Base-by-base conservation (phyloP, 2,329 filamentous ascomycete genomes). In the Neonectria sp. region DNA sequence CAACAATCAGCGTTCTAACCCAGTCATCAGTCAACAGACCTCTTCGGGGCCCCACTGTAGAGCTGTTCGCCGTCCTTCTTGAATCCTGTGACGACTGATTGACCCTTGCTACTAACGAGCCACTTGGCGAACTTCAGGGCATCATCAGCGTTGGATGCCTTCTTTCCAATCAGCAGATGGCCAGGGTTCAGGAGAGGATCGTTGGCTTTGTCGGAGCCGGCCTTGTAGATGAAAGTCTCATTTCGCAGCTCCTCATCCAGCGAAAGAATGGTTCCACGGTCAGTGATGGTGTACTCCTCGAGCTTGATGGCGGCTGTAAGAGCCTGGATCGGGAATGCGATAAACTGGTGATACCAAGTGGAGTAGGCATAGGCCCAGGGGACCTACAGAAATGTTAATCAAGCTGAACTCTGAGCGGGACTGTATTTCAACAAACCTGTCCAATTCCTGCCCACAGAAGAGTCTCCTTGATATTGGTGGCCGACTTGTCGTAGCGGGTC, bases 381-480 rank as follows among this genome's bases (percentile, higher is more conserved):
- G 4, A 83, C 67, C 71, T 73, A 2, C 1, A 9, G 15, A 2
- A 5, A 4, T 6, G 33, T 68, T 21, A 62, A 31, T 8, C 13
- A 27, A n/a, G 1, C n/a, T 8, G 3, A 6, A 17, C 4, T 6
- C 15, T 0, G 4, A 5, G 25, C 25, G 3, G 6, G 31, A 13
- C 6, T 21, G 6, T 6, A 9, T 27, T 2, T 12, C n/a, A 35
- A 53, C 5, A 4, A 56, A 71, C 80, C 72, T 85, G 84, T 5
- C 84, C 85, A 37, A 86, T 84, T 0, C 75, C 73, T 4, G 82
- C 78, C 83, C 84, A 86, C 3, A 86, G 72, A 43, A 79, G 68
- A 0, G 82, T 81, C 58, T 86, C 85, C 65, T 85, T 85, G 56
- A 86, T 84, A 65, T 85, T 86, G 4, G 83, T 85, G 0, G 84